Evolutionary conservation across 2,329 filamentous ascomycete genomes (phyloP).

Genomic region (Corynespora cassiicola): DNA sequence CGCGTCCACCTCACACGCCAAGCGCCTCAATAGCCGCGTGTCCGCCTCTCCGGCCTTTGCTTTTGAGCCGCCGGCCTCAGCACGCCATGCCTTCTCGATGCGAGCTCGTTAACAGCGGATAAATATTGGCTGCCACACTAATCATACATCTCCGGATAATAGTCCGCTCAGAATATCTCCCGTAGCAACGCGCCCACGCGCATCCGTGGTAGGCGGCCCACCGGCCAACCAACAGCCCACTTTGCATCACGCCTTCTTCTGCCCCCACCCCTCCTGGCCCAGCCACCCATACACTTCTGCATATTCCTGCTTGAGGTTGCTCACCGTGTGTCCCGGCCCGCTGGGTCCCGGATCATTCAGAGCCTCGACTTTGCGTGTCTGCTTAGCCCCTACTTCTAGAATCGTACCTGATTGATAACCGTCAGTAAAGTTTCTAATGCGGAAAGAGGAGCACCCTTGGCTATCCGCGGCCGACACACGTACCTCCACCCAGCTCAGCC

Average conservation of each 20-base stretch:
- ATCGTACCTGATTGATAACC: too few relatives aligned
- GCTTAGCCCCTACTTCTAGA: slow-evolving; percentile 61
- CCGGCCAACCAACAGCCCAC: too few relatives aligned
- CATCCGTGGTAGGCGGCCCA: too few relatives aligned
- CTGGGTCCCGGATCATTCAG: slow-evolving; percentile 61
- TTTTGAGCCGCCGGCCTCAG: not conserved
- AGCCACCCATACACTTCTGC: slow-evolving; percentile 60
- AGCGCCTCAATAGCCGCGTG: slow-evolving; percentile 16
- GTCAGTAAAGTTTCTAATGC: slow-evolving; percentile 21
- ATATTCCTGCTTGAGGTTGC: slow-evolving; percentile 48
- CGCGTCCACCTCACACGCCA: slow-evolving; percentile 24
- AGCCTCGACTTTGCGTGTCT: slow-evolving; percentile 56
- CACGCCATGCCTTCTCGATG: not conserved
- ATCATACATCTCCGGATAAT: too few relatives aligned
- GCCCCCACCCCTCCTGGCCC: slow-evolving; percentile 57
- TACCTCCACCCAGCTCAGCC: slow-evolving; percentile 50
- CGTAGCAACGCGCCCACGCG: too few relatives aligned
- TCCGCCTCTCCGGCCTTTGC: slow-evolving; percentile 14
- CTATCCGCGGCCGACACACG: too few relatives aligned
- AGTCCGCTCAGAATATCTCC: too few relatives aligned
- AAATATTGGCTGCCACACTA: too few relatives aligned
- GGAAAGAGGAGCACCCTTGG: too few relatives aligned
- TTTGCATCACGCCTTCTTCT: slow-evolving; percentile 21
- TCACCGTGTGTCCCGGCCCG: slow-evolving; percentile 55
- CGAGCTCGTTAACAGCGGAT: too few relatives aligned